Evolutionary conservation across 2,329 filamentous ascomycete genomes (phyloP), one percentile per base, ranked within the genome.

Genomic region (Diplodia intermedia): DNA sequence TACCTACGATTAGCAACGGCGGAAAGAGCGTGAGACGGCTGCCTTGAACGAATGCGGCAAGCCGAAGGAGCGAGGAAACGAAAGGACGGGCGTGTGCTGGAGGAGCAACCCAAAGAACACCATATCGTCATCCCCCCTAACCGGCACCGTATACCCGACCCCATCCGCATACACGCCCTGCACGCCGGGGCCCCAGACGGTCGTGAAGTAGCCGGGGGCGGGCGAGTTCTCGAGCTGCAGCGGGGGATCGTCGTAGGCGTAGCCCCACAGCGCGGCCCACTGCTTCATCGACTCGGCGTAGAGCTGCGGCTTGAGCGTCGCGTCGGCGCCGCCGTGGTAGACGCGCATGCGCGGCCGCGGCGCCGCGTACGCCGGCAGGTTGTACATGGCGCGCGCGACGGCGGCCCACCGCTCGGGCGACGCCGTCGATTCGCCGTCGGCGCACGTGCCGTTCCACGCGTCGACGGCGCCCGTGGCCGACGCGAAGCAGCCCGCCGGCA

Each of bases 261-360:
- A 77, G 2, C 72, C 73, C 31, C 76, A 75, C 1, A 77, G 75
- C 38, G 75, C 75, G 0, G 73, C 75, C 76, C 75, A 78, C 67
- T 77, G 75, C 71, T 77, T 77, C 18, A 76, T 68, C 15, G 83
- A 83, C 78, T 89, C 86, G 49, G 86, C 75, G 72, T 86, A 87
- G 76, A 88, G 88, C 71, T 82, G 80, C 18, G 82, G 82, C 62
- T 79, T 78, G 11, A 88, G 78, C 0, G 82, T 86, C 12, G 75
- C 75, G 73, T 88, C 86, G 2, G 74, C 75, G 47, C 81, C 83
- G 50, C 86, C 86, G 73, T 88, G 86, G 78, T 84, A 88, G 73
- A 88, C 82, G 73, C 86, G 84, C 82, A 89, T 85, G 66, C 80
- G 82, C 2, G 86, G 86, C 12, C 65, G 65, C 0, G 79, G 67